Conservation (phyloP, 2,329 filamentous ascomycete genomes). For the Penicillium concentricum region DNA sequence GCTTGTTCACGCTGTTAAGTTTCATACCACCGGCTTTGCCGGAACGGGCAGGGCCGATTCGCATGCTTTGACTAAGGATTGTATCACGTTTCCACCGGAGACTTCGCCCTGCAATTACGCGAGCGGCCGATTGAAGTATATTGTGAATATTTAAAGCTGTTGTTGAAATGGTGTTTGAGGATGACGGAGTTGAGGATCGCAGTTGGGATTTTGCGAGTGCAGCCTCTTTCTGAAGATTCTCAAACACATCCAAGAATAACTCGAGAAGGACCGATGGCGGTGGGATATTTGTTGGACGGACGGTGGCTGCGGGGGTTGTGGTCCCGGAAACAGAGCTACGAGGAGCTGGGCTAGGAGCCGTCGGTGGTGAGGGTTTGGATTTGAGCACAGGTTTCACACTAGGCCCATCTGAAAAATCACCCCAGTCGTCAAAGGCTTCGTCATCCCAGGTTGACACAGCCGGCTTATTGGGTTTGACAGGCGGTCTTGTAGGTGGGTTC, state of each 20-base stretch:
- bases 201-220: constrained; percentile 65
- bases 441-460: constrained; percentile 20
- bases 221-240: constrained; percentile 62
- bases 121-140: constrained; percentile 61
- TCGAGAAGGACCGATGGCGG: constrained; percentile 81
- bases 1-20: constrained; percentile 78
- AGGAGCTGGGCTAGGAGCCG: constrained; percentile 10
- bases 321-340: constrained; percentile 13
- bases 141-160: constrained; percentile 28
- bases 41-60: constrained; percentile 71
- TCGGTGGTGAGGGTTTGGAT: constrained; percentile 3
- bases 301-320: constrained; percentile 15
- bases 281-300: constrained; percentile 80
- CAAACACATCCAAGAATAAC: constrained; percentile 70
- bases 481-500: constrained; percentile 6
- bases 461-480: constrained; percentile 6
- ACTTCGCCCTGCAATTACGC: constrained; percentile 79
- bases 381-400: constrained; percentile 3
- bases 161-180: constrained; percentile 11
- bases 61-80: constrained; percentile 81
- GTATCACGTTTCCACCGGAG: constrained; percentile 88
- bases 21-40: constrained; percentile 84
- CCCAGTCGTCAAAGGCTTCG: constrained; percentile 22
- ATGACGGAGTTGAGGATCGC: neutral
- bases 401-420: constrained; percentile 22